Evolutionary conservation across 1,139 yeast genomes (phyloP), one percentile per base, ranked within the genome.

Genomic region (Hemisphaericaspora xylanilytica): DNA sequence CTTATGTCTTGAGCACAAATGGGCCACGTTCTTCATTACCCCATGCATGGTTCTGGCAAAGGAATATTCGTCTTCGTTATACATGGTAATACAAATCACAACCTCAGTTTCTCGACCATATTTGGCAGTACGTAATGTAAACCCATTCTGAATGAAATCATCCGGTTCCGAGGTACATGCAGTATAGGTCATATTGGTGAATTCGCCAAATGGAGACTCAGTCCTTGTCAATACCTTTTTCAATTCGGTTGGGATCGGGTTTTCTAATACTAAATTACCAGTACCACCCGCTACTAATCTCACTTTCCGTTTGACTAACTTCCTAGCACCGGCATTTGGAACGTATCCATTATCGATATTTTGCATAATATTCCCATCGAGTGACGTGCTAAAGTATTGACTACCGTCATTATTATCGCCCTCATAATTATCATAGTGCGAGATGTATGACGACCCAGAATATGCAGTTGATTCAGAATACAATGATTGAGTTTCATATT

Each of bases 111-210:
- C 96, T 55, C 96, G 78, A 44, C 85, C 86, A 56, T 80, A 81
- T 51, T 85, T 86, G 9, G 88, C 83, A 16, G 95, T 86, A 52
- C 97, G 77, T 39, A 92, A 67, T 2, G 88, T 81, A 61, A 89
- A 92, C 0, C 97, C 97, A 37, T 78, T 79, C 5, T 67, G 70
- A n/a, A 77, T 75, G 56, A 86, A 92, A 31, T 83, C 81, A 59
- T 88, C 92, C 1, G 97, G 96, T 45, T 85, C 87, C 0, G 92
- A 74, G 1, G 97, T 90, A 57, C 95, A 87, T 0, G 97, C 97
- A 0, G 96, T 86, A 59, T 90, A 89, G 46, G 96, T 80, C 96
- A 92, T 89, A 61, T 86, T 87, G 11, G 92, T 82, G 56, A 87
- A 92, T 59, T 92, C 98, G 38, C 94, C 96, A 48, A 69, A 68